Base-by-base conservation (phyloP, 768 basidiomycete species). In the Lentinula detonsa region DNA sequence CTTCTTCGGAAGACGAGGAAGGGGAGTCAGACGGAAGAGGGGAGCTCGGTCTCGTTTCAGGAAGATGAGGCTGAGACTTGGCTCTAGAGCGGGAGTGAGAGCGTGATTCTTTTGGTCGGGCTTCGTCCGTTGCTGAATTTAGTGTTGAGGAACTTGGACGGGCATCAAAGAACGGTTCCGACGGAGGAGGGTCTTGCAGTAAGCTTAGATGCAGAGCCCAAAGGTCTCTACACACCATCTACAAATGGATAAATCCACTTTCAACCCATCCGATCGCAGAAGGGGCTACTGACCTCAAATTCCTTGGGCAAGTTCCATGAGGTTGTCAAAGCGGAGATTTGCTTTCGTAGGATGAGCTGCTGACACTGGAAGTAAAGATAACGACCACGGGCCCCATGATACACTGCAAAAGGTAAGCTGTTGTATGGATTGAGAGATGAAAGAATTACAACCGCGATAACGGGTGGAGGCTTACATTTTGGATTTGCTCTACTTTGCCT, bases 291-390 rank as follows among this genome's bases (percentile, higher is more conserved):
- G 61, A 90, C 93, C 81, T 93, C 92, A 62, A 93, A 91, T 68
- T 92, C 90, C 0, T 77, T 68, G 6, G 92, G 92, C 21, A 95
- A 76, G n/a, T 75, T 70, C 93, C 93, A 94, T 9, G 84, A 65
- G 11, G 68, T 67, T 4, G 69, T 79, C 61, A 94, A 71, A n/a
- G 80, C 79, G 5, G 74, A 76, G 11, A 94, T 74, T 71, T 97
- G 94, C 66, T 86, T 83, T 35, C 94, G 81, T 10, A 96, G 75
- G 58, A 97, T 75, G 0, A 93, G 74, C 71, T 97, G 95, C 39
- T 92, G 77, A 66, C 90, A 91, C 64, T 95, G 88, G 63, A 92
- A 90, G 66, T 91, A 92, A 61, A 89, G 85, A 69, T 82, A 93
- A 42, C 86, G 81, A 13, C 86, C 91, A 61, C 88, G 81, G 15